phyloP scores from a whole-genome alignment of 1,284 basidiomycete species.

The Naganishia albida region DNA sequence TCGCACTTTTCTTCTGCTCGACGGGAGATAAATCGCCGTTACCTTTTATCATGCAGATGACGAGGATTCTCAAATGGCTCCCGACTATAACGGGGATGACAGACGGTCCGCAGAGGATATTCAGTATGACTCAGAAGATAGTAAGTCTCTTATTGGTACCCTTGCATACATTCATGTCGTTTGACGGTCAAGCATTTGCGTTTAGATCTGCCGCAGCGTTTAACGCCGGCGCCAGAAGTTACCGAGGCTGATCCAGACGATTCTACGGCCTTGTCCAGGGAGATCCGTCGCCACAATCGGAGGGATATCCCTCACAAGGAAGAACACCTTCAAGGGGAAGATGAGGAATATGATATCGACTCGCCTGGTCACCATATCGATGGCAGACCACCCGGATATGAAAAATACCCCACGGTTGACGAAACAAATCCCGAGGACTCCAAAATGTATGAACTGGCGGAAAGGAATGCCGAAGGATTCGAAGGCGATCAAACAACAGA shows the following conservation, averaged over 20 bases:
- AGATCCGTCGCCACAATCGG: conserved; percentile 26
- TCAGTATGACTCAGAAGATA: conserved; percentile 24
- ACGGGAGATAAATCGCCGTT: too few relatives aligned
- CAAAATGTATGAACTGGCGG: conserved; percentile 11
- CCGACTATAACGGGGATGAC: conserved; percentile 25
- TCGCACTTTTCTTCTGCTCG: not conserved
- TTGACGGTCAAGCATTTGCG: not conserved
- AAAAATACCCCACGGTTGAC: conserved; percentile 26
- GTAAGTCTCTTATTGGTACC: conserved; percentile 6
- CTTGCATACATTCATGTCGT: not conserved
- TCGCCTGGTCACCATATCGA: conserved; percentile 27
- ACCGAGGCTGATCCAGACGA: conserved; percentile 16
- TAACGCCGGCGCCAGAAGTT: not conserved
- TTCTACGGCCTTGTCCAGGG: not conserved
- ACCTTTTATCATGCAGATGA: conserved; percentile 16
- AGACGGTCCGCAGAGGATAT: conserved; percentile 22
- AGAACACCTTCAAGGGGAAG: conserved; percentile 9
- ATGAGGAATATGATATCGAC: conserved; percentile 27
- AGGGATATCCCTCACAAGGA: conserved; percentile 15
- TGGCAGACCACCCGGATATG: conserved; percentile 27
- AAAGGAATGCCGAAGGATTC: conserved; percentile 6
- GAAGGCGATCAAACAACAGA: conserved; percentile 11
- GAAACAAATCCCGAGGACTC: conserved; percentile 29
- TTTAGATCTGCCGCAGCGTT: not conserved
- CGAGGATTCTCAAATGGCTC: conserved; percentile 22